phyloP scores from a whole-genome alignment of 345 rosid species.

The Populus alba region DNA sequence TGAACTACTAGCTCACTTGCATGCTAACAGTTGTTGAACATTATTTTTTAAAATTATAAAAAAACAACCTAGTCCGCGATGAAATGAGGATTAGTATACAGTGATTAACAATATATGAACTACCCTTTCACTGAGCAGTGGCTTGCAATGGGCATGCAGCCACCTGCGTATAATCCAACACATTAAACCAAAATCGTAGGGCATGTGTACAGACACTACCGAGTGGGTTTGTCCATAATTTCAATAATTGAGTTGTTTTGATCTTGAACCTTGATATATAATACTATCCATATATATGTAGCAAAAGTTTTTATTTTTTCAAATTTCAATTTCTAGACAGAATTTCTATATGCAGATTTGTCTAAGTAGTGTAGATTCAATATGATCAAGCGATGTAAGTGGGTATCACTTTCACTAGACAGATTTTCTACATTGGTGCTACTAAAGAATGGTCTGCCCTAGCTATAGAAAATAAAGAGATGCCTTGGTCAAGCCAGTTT shows the following conservation, averaged over 20 bases:
- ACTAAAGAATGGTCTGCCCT: neutral
- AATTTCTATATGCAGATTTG: neutral
- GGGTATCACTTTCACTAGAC: conserved; percentile 1
- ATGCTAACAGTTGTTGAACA: too few relatives aligned
- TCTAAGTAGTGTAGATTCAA: neutral
- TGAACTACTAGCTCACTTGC: too few relatives aligned
- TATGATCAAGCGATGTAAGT: neutral
- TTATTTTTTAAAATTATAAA: too few relatives aligned
- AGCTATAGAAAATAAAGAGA: neutral
- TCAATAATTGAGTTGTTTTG: conserved; percentile 24
- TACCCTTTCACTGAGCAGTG: neutral
- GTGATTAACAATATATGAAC: neutral
- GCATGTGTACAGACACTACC: conserved; percentile 4
- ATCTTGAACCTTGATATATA: neutral
- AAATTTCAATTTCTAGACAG: neutral
- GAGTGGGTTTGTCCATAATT: conserved; percentile 22
- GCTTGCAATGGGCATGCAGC: conserved; percentile 17
- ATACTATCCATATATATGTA: neutral
- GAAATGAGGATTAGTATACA: too few relatives aligned
- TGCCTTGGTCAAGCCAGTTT: neutral
- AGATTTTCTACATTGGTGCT: conserved; percentile 1
- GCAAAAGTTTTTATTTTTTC: neutral
- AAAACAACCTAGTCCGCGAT: too few relatives aligned
- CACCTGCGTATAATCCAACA: conserved; percentile 15
- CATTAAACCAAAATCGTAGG: conserved; percentile 18